Evolutionary conservation across 768 basidiomycete species (phyloP).

Genomic region (Leucogyrophana mollusca): DNA sequence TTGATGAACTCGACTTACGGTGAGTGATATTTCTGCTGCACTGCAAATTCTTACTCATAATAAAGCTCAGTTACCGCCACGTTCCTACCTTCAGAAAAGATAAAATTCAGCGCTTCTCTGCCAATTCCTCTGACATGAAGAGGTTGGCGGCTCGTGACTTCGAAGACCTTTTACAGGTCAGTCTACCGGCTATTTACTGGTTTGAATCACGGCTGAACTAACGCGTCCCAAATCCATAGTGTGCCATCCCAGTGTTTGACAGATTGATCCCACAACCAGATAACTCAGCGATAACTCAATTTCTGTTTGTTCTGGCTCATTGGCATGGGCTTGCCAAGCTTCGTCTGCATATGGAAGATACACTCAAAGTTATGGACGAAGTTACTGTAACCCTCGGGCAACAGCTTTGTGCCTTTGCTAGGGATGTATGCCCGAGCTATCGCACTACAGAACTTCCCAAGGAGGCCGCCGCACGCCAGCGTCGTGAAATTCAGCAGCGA

Average conservation of each 20-base stretch:
- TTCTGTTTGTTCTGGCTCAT: constrained; percentile 14
- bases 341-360: constrained; percentile 18
- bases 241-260: constrained; percentile 22
- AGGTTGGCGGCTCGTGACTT: constrained; percentile 36
- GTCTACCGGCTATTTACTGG: no score
- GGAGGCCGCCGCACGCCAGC: constrained; percentile 15
- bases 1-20: constrained; percentile 20
- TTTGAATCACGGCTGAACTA: no score
- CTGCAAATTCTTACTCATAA: constrained; percentile 1
- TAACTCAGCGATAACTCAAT: constrained; percentile 11
- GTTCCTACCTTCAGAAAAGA: constrained; percentile 30
- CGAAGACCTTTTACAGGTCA: constrained; percentile 36
- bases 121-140: constrained; percentile 32
- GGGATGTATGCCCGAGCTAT: constrained; percentile 26
- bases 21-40: constrained; percentile 2
- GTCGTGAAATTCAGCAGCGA: no score
- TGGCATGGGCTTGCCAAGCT: constrained; percentile 33
- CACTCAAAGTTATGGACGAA: constrained; percentile 2
- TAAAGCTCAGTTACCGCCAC: constrained; percentile 22
- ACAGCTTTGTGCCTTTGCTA: constrained; percentile 19
- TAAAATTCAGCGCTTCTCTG: constrained; percentile 26
- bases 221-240: not conserved
- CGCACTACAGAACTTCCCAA: constrained; percentile 14
- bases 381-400: constrained; percentile 14
- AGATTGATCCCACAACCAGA: constrained; percentile 21